Evolutionary conservation across 768 basidiomycete genomes (phyloP), one percentile per base, ranked within the genome.

Genomic region (Dacryopinax spathularia): DNA sequence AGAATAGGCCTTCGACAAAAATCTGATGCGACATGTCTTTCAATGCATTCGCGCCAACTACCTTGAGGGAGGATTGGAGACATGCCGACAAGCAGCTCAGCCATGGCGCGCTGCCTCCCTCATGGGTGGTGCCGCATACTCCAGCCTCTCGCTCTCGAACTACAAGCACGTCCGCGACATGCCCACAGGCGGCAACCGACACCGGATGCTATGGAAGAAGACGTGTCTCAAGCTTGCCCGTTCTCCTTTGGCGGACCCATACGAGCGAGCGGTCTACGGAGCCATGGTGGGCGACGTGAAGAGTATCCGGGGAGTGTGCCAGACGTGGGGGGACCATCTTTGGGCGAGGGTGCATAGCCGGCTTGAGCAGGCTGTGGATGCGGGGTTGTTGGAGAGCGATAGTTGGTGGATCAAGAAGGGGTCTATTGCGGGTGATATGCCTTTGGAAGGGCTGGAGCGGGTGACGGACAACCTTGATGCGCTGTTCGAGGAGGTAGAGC

Each of bases 261-360:
- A 84, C 36, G 92, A 97, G 72, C 86, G 92, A n/a, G 80, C 85
- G 0, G 77, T 98, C 0, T 94, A 92, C 68, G 94, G 93, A 0
- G 85, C 92, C 0, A 81, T 99, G 7, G 85, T 74, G 4, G 77
- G 77, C 79, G 29, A 94, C 85, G 33, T 87, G 79, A 13, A 82
- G 79, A 48, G 85, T 80, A 72, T 77, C 1, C 84, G 87, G 66
- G 80, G 84, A 0, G 83, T 87, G 2, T 94, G 91, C 70, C 76
- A 85, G 34, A 87, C 89, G 22, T 98, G 95, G 94, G 89, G 94
- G 70, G 96, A 99, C 70, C 87, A 94, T 70, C 78, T 98, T 0
- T 99, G 96, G 96, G 91, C 89, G 0, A 86, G 89, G 64, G 77
- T 93, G 60, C 85, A 84, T 68, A 79, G 90, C 60, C 77, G 90